Conservation (phyloP, 805 yeast species). For the Candida nemodendra region DNA sequence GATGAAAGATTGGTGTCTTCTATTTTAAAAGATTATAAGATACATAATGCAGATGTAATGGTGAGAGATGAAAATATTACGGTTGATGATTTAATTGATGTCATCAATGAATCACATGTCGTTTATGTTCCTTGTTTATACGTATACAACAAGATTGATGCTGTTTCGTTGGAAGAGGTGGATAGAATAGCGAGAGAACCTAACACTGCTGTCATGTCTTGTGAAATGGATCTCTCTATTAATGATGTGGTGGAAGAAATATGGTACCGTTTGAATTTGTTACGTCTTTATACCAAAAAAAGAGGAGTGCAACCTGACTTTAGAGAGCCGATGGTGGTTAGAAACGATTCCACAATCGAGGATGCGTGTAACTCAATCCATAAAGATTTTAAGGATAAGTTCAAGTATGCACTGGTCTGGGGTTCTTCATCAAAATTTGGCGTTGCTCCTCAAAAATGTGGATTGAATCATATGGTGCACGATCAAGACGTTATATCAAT, state of each 20-base stretch:
- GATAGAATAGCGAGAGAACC: conserved; percentile 91
- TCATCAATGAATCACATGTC: conserved; percentile 82
- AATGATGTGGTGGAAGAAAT: conserved; percentile 88
- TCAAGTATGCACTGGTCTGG: conserved; percentile 95
- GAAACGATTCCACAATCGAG: conserved; percentile 74
- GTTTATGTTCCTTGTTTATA: conserved; percentile 89
- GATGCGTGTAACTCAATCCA: conserved; percentile 91
- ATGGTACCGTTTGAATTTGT: conserved; percentile 81
- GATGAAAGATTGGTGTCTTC: conserved; percentile 78
- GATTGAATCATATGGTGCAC: conserved; percentile 73
- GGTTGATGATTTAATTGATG: conserved; percentile 90
- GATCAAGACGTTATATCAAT: conserved; percentile 95
- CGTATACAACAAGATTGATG: conserved; percentile 93
- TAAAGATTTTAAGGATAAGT: conserved; percentile 86
- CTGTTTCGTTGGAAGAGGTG: conserved; percentile 91
- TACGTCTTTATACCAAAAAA: conserved; percentile 84
- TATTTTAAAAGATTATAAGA: conserved; percentile 79
- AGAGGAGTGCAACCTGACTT: conserved; percentile 82
- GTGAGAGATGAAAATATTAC: conserved; percentile 87
- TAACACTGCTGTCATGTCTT: conserved; percentile 90
- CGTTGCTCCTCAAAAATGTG: conserved; percentile 96
- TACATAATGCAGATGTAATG: conserved; percentile 91
- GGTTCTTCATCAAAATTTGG: conserved; percentile 81
- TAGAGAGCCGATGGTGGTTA: conserved; percentile 86
- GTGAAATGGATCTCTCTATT: conserved; percentile 83